These are phyloP conservation scores for Scheffersomyces insectosa DNA, from an alignment of 1,139 yeast species.

Conservation along the genomic window DNA sequence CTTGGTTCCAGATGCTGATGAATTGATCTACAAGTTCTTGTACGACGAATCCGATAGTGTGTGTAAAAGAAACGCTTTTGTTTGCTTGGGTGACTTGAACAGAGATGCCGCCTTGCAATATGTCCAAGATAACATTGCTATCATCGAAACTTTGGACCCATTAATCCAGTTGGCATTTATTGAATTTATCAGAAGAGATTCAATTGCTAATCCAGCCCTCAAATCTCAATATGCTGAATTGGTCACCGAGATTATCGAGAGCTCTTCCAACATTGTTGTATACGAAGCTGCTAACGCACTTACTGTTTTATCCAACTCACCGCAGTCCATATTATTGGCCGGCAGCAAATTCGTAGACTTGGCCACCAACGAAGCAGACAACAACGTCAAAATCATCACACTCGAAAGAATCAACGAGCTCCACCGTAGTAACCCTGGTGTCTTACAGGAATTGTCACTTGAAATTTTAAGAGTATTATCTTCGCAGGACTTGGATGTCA, in stretches of 20 bases:
- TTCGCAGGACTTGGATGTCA: conserved; percentile 88
- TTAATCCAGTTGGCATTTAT: conserved; percentile 85
- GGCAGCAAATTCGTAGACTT: conserved; percentile 85
- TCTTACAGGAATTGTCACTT: conserved; percentile 79
- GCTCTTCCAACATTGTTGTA: conserved; percentile 71
- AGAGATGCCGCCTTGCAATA: conserved; percentile 83
- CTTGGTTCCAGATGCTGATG: conserved; percentile 93
- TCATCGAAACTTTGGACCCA: conserved; percentile 75
- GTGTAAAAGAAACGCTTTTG: conserved; percentile 94
- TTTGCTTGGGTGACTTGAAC: conserved; percentile 79
- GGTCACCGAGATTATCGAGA: conserved; percentile 71
- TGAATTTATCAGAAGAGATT: conserved; percentile 87
- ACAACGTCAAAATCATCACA: conserved; percentile 89
- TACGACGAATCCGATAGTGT: conserved; percentile 87
- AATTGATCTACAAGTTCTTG: conserved; percentile 71
- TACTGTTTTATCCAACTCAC: conserved; percentile 68
- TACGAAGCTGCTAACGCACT: conserved; percentile 92
- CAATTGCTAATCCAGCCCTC: conserved; percentile 61
- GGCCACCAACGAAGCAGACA: conserved; percentile 89
- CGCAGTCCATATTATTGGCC: conserved; percentile 68
- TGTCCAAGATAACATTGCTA: conserved; percentile 67
- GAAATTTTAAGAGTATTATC: conserved; percentile 85
- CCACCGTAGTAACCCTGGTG: conserved; percentile 75
- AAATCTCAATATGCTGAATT: conserved; percentile 72
- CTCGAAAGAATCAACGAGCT: conserved; percentile 82